Evolutionary conservation across 225 moss, liverwort and hornwort species (phyloP).

Genomic region (Neckera pumila): DNA sequence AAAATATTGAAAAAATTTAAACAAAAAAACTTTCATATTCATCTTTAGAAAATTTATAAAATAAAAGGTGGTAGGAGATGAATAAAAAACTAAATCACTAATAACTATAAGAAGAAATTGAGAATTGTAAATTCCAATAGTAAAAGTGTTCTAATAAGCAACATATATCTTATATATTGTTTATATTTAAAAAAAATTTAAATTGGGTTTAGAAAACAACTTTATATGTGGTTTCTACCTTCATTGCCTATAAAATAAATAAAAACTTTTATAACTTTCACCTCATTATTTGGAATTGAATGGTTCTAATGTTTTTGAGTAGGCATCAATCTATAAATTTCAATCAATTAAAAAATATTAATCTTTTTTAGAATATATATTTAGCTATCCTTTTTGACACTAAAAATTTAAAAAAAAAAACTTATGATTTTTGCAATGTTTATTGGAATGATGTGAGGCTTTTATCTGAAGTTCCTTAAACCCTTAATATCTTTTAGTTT

Average conservation of each 20-base stretch:
- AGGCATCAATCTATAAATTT: neutral
- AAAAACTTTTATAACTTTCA: neutral
- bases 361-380: neutral
- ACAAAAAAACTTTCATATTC: rapidly evolving
- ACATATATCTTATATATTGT: neutral
- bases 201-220: neutral
- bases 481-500: neutral
- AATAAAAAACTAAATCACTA: neutral
- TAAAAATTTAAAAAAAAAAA: neutral
- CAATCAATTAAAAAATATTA: neutral
- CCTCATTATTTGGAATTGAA: neutral
- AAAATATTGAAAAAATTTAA: neutral
- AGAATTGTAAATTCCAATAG: neutral
- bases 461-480: neutral
- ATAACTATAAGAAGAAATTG: neutral
- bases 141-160: neutral
- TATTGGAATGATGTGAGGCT: rapidly evolving
- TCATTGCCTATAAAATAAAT: neutral
- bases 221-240: neutral
- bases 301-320: neutral
- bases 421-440: neutral
- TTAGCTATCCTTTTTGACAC: neutral
- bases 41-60: neutral
- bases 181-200: neutral
- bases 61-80: neutral